These are phyloP conservation scores for Paraphaeosphaeria sporulosa DNA, from an alignment of 2,329 filamentous ascomycete genomes.

Conservation along the genomic window DNA sequence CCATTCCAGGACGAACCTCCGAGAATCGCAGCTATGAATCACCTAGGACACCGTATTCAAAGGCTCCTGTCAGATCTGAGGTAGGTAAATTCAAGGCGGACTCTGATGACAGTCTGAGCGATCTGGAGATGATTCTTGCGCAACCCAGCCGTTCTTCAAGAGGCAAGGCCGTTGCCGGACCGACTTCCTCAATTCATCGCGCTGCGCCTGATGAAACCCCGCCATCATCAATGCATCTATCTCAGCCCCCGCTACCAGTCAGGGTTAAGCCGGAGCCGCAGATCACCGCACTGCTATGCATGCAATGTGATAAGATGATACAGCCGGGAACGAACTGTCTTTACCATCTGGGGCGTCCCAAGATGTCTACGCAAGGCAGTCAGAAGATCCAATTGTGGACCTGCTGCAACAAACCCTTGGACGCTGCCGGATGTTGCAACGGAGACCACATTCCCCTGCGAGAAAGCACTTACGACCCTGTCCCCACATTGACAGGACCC, in stretches of 20 bases:
- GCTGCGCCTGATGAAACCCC: not conserved
- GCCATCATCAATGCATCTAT: not conserved
- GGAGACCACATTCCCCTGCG: not conserved
- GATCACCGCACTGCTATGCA: not conserved
- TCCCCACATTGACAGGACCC: not conserved
- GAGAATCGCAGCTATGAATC: not conserved
- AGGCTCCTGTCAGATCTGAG: not conserved
- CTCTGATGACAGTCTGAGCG: not conserved
- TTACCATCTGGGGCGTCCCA: not conserved
- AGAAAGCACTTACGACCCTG: not conserved
- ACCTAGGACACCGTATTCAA: not conserved
- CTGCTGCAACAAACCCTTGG: not conserved
- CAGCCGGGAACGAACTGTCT: not conserved
- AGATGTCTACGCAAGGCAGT: not conserved
- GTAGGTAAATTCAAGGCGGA: not conserved
- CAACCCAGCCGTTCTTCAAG: not conserved
- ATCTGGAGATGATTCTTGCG: not conserved
- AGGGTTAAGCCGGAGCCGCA: conserved; percentile 1
- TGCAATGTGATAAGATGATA: not conserved
- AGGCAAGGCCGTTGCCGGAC: not conserved
- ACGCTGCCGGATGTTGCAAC: not conserved
- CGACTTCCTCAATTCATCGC: not conserved
- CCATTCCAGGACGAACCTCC: not conserved
- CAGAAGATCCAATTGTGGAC: not conserved
- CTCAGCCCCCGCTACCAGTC: not conserved